Conservation (phyloP, 179 eudicot genomes). For the Beta macrorhiza region DNA sequence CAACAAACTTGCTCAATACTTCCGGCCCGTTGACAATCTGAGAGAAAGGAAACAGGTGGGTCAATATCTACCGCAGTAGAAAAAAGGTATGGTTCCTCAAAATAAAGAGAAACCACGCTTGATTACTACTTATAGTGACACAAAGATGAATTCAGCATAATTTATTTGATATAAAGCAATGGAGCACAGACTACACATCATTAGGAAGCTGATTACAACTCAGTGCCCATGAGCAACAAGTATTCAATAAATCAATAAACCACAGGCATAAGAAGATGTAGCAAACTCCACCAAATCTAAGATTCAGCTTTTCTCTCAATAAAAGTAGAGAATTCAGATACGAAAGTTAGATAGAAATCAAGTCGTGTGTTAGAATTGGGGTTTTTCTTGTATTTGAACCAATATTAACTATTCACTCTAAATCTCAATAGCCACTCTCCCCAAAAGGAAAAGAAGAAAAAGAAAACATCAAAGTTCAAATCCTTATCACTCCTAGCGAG, state of each 20-base stretch:
- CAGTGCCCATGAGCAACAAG: not conserved
- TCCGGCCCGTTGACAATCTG: conserved; percentile 98
- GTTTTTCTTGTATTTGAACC: too few species aligned
- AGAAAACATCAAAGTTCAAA: not conserved
- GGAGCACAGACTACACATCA: not conserved
- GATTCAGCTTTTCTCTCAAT: not conserved
- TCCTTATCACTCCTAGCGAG: not conserved
- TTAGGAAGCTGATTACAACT: not conserved
- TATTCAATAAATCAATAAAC: not conserved
- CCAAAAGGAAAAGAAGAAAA: not conserved
- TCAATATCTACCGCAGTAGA: conserved; percentile 10
- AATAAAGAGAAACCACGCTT: conserved; percentile 1
- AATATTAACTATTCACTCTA: not conserved
- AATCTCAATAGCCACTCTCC: not conserved
- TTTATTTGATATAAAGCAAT: not conserved
- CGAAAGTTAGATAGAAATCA: not conserved
- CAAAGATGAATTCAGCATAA: conserved; percentile 6
- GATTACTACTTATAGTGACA: not conserved
- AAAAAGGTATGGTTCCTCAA: not conserved
- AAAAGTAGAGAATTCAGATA: not conserved
- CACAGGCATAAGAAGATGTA: conserved; percentile 4
- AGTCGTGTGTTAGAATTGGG: too few species aligned
- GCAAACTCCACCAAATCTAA: conserved; percentile 7
- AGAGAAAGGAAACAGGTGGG: conserved; percentile 11
- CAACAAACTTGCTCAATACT: conserved; percentile 96